Percentiles rank a stretch among this genome's conserved stretches.
phyloP scores from a whole-genome alignment of 352 stramenopile genomes.

The Phytophthora cactorum region DNA sequence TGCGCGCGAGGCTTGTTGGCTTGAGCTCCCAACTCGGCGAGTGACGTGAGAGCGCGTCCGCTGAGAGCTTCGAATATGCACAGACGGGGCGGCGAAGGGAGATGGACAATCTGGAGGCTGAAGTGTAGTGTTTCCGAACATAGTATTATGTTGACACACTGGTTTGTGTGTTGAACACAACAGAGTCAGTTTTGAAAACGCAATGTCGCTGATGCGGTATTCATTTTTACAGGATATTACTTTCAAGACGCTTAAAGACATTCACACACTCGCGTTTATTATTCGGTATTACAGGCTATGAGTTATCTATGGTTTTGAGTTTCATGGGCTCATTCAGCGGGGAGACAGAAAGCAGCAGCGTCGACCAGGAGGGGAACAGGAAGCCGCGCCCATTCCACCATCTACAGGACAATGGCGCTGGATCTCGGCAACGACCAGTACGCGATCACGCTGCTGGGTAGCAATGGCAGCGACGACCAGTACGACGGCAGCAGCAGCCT shows the following conservation, averaged over 20 bases:
- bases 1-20: constrained; percentile 1
- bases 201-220: neutral
- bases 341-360: constrained; percentile 10
- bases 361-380: constrained; percentile 5
- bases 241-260: too few species aligned
- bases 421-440: constrained; percentile 52
- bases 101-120: constrained; percentile 22
- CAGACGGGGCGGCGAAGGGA: constrained; percentile 15
- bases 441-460: constrained; percentile 62
- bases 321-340: constrained; percentile 6
- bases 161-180: neutral
- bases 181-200: neutral
- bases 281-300: constrained; percentile 9
- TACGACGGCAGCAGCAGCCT: constrained; percentile 46
- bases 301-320: constrained; percentile 1
- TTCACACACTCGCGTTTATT: neutral
- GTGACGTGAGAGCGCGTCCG: constrained; percentile 43
- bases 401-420: constrained; percentile 35
- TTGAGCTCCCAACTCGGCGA: constrained; percentile 28
- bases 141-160: neutral
- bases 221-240: neutral
- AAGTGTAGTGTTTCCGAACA: neutral
- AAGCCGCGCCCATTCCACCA: neutral
- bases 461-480: constrained; percentile 63
- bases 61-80: constrained; percentile 34